A percentile compares a stretch with the other conserved stretches of the same genome.
phyloP scores from a whole-genome alignment of 306 rosid species.

The Pterocarpus santalinus region DNA sequence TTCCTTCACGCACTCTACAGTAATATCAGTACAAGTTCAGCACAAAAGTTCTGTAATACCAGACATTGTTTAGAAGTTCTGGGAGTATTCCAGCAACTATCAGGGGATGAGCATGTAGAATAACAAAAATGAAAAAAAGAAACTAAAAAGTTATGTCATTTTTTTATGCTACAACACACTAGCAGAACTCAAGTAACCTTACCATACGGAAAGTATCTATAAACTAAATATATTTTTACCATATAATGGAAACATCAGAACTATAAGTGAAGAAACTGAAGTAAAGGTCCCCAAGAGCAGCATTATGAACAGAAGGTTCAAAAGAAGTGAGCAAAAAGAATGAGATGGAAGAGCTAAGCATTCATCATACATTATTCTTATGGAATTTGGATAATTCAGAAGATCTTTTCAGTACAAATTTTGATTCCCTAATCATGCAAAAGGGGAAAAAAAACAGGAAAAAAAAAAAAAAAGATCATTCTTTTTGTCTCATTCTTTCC shows the following conservation, averaged over 20 bases:
- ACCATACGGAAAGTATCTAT: background rate
- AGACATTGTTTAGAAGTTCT: slow-evolving; percentile 15
- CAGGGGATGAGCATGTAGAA: slow-evolving; percentile 26
- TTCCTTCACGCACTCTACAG: slow-evolving; percentile 81
- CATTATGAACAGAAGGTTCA: slow-evolving; percentile 30
- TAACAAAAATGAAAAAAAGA: slow-evolving; percentile 35
- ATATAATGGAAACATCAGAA: slow-evolving; percentile 24
- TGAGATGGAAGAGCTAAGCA: slow-evolving; percentile 30
- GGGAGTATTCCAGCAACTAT: slow-evolving; percentile 32
- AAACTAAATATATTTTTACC: background rate
- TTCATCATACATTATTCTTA: slow-evolving; percentile 9
- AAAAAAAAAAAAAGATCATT: too few species aligned
- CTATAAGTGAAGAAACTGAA: slow-evolving; percentile 24
- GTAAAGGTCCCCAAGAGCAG: slow-evolving; percentile 5
- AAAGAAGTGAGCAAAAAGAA: slow-evolving; percentile 26
- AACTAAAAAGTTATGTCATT: slow-evolving; percentile 16
- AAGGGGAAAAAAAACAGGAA: too few species aligned
- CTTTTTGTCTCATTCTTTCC: background rate
- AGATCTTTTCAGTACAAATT: slow-evolving; percentile 27
- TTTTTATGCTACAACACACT: slow-evolving; percentile 23
- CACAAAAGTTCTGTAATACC: slow-evolving; percentile 28
- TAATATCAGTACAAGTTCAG: slow-evolving; percentile 51
- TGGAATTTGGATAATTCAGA: slow-evolving; percentile 8
- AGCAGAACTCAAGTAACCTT: slow-evolving; percentile 17
- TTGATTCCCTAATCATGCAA: background rate